A percentile compares a stretch with the other conserved stretches of the same genome.
These are phyloP conservation scores for Strobilomyces echinocephalus DNA, from an alignment of 768 basidiomycete genomes.

Conservation along the genomic window DNA sequence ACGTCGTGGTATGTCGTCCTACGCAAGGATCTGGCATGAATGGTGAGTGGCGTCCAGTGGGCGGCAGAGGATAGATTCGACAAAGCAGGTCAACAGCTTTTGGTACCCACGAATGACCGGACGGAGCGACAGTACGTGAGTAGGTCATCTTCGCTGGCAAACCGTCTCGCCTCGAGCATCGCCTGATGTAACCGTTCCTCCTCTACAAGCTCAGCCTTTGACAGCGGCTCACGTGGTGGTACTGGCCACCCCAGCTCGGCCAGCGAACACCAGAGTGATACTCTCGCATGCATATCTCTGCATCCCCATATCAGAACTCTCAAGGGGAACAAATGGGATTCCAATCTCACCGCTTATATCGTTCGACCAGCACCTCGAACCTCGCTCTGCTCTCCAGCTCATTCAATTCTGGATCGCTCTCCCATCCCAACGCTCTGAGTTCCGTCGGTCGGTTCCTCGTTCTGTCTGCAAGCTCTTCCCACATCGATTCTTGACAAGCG, in stretches of 20 bases:
- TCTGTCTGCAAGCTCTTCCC: conserved; percentile 65
- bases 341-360: conserved; percentile 47
- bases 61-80: not conserved
- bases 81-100: conserved; percentile 25
- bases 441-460: conserved; percentile 53
- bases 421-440: conserved; percentile 62
- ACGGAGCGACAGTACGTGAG: conserved; percentile 54
- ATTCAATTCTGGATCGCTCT: conserved; percentile 58
- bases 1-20: conserved; percentile 24
- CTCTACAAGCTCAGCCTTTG: conserved; percentile 66
- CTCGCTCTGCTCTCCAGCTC: conserved; percentile 52
- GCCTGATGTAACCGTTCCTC: conserved; percentile 59
- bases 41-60: not conserved
- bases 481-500: conserved; percentile 71
- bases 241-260: conserved; percentile 54
- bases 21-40: conserved; percentile 4
- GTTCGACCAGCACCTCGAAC: conserved; percentile 56
- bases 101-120: conserved; percentile 59
- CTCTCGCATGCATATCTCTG: conserved; percentile 64
- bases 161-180: conserved; percentile 54
- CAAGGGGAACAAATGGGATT: not conserved
- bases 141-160: conserved; percentile 48
- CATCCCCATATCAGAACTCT: conserved; percentile 1
- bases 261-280: conserved; percentile 62
- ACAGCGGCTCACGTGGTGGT: conserved; percentile 56